Base-by-base conservation (phyloP, 2,329 filamentous ascomycete species). In the Fusarium mexicanum region DNA sequence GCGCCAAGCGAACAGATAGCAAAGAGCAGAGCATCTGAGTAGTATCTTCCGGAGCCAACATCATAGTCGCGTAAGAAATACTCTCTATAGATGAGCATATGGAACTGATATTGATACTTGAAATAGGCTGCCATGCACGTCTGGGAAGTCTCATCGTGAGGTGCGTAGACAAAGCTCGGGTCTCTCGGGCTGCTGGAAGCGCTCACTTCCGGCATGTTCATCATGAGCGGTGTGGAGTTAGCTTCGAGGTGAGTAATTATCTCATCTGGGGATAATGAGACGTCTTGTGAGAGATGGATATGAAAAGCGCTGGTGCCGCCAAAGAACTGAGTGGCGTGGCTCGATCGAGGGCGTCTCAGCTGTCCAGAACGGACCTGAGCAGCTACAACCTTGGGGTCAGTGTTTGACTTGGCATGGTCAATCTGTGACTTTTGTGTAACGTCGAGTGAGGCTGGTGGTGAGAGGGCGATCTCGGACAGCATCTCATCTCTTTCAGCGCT, bases 51-150 rank as follows among this genome's bases (percentile, higher is more conserved):
- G 4, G 76, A 80, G 1, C 85, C 85, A 6, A 82, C 79, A 69
- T 86, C 84, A 61, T 87, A 88, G 71, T 87, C 86, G 37, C 86
- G 78, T 16, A 88, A 76, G 66, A 88, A 88, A 67, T 84, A 87
- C 71, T 87, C 86, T 37, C 86, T 82, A 67, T 88, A 87, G 5
- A 88, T 79, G 64, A 85, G 83, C 85, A 87, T 86, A 72, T 85
- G 82, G 69, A 86, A 87, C 41, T 85, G 83, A 58, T 87, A 88
- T 29, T 86, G 83, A 43, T 84, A 78, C 61, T 84, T 82, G 76
- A 88, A 88, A 71, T 87, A 88, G 8, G 79, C 80, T 2, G 85
- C 84, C 85, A 87, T 86, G 54, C 86, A 80, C 24, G 79, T 77
- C 62, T 84, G 85, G 18, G 83, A 86, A 22, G 81, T 83, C 29